A percentile compares a stretch with the other conserved stretches of the same genome.
Evolutionary conservation across 805 yeast genomes (phyloP).

Genomic region (Ascoidea rubescens): DNA sequence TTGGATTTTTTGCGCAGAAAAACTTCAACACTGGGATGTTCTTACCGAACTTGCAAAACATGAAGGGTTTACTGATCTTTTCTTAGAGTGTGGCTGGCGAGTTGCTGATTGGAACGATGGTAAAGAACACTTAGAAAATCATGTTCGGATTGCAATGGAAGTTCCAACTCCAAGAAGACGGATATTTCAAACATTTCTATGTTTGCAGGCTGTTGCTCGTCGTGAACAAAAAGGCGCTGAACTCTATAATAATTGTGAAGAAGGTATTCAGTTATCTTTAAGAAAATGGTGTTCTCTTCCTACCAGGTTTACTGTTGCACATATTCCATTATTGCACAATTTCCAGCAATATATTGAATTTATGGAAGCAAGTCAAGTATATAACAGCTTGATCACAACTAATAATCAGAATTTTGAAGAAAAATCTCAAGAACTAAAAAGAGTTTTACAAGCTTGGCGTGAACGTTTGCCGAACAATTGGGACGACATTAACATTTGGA

Average conservation of each 20-base stretch:
- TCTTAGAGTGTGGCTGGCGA: conserved; percentile 99
- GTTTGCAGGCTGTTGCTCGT: conserved; percentile 87
- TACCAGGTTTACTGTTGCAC: conserved; percentile 59
- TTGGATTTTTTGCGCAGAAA: conserved; percentile 96
- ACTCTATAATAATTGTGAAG: conserved; percentile 79
- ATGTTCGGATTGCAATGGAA: conserved; percentile 93
- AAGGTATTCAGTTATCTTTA: conserved; percentile 85
- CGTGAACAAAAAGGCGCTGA: conserved; percentile 78
- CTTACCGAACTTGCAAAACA: conserved; percentile 93
- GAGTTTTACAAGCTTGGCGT: conserved; percentile 95
- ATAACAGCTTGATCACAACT: conserved; percentile 74
- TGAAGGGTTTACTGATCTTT: conserved; percentile 90
- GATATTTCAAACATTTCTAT: conserved; percentile 85
- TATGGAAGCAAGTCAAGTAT: conserved; percentile 93
- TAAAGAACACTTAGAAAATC: conserved; percentile 84
- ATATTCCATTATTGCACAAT: conserved; percentile 77
- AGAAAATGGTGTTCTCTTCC: conserved; percentile 93
- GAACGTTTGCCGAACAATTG: conserved; percentile 91
- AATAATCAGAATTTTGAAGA: conserved; percentile 86
- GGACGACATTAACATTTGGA: conserved; percentile 98
- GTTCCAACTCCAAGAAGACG: conserved; percentile 97
- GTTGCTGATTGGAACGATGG: conserved; percentile 98
- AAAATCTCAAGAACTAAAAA: conserved; percentile 86
- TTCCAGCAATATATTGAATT: conserved; percentile 97
- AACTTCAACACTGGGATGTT: conserved; percentile 95